Percentiles rank a stretch among this genome's conserved stretches.
phyloP scores from a whole-genome alignment of 768 basidiomycete species.

The Amanita thiersii region DNA sequence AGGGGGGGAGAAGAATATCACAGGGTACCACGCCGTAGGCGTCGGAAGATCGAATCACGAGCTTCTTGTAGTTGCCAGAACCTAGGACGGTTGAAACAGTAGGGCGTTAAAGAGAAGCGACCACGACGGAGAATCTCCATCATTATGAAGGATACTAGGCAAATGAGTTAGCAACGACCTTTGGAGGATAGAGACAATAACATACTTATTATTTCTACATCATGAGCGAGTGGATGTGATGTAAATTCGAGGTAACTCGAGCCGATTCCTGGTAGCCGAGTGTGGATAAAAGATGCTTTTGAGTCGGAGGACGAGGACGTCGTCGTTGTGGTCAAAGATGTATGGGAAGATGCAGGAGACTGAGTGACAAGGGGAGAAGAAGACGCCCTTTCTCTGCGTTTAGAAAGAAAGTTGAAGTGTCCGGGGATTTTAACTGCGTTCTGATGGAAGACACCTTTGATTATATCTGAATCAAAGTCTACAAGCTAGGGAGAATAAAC shows the following conservation, averaged over 20 bases:
- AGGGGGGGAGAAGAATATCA: too few species aligned
- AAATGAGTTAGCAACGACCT: constrained; percentile 10
- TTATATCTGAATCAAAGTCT: constrained; percentile 41
- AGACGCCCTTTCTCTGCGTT: constrained; percentile 12
- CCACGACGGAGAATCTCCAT: constrained; percentile 58
- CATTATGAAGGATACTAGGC: constrained; percentile 50
- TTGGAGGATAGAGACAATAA: constrained; percentile 5
- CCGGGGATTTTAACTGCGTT: constrained; percentile 36
- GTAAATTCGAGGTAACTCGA: constrained; percentile 52
- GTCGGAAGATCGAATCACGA: constrained; percentile 25
- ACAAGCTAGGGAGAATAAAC: constrained; percentile 30
- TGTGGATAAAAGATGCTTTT: constrained; percentile 33
- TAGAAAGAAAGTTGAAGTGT: constrained; percentile 16
- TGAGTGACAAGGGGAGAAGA: constrained; percentile 11
- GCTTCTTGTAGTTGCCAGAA: constrained; percentile 39
- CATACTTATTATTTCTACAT: constrained; percentile 47
- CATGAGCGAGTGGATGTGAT: constrained; percentile 37
- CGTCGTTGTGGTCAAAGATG: constrained; percentile 11
- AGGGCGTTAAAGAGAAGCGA: constrained; percentile 43
- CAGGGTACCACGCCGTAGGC: constrained; percentile 26
- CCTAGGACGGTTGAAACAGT: constrained; percentile 38
- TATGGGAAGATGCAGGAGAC: constrained; percentile 10
- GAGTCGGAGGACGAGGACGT: constrained; percentile 17
- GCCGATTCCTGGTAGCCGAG: constrained; percentile 46
- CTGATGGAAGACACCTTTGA: constrained; percentile 43